Base-by-base conservation (phyloP, 2,329 filamentous ascomycete species). In the Endoconidiophora polonica region DNA sequence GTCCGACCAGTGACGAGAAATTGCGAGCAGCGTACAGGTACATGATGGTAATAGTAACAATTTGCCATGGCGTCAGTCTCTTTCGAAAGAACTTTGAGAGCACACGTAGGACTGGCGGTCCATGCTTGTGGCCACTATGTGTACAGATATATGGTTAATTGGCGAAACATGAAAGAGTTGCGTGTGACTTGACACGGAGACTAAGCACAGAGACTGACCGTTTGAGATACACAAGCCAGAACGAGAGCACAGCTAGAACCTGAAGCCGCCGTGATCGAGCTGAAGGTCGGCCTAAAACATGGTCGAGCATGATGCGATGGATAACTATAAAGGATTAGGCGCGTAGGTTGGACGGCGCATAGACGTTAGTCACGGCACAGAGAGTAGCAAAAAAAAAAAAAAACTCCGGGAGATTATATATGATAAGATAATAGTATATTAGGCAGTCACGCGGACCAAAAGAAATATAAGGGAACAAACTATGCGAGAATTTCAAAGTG, bases 1-100 rank as follows among this genome's bases (percentile, higher is more conserved):
- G 76, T 3, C 87, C 86, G 52, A 94, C 76, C 4, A 98, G 76
- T 56, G 93, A 93, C 61, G 85, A 88, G 59, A 98, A 93, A 66
- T 98, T 96, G 52, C 88, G 83, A 29, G 84, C 80, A 33, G 88
- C 74, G 62, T 98, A 98, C 52, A 96, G 78, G 65, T 87, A 93
- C 46, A 95, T 76, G 65, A 95, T 81, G 41, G 88, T 93, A 44
- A 90, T 68, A 55, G 93, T 79, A 24, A 94, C 74, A 1, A 82
- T 86, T 65, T 94, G 91, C 87, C 91, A 96, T 57, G 83, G 73
- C 4, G 88, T 94, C 52, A 95, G 70, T 52, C 75, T 74, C 46
- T 69, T 74, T 4, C 81, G 81, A 46, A 91, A 73, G 48, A 81
- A 67, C 52, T 73, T 73, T 1, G 90, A 96, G 52, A 95, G 60